Evolutionary conservation across 805 yeast species (phyloP).

Genomic region (Kuraishia borneana): DNA sequence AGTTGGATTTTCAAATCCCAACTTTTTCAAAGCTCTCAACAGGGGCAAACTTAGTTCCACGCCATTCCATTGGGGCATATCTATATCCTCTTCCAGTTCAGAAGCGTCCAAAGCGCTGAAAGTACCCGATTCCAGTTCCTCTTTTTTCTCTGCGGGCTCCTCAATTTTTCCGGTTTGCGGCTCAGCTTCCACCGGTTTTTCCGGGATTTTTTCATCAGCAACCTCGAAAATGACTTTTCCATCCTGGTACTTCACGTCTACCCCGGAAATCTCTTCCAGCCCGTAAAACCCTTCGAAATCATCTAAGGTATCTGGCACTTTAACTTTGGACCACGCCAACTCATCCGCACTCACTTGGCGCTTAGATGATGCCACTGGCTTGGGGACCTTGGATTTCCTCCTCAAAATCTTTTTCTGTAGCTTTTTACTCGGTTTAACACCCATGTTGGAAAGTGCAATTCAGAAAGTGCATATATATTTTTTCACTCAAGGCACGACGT

Average conservation of each 20-base stretch:
- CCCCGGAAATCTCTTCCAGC: conserved; percentile 89
- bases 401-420: neutral
- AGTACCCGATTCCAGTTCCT: conserved; percentile 4
- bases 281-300: conserved; percentile 91
- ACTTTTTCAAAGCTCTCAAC: conserved; percentile 46
- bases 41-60: conserved; percentile 36
- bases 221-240: conserved; percentile 57
- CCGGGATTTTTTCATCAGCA: conserved; percentile 19
- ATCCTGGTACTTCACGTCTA: conserved; percentile 62
- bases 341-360: conserved; percentile 25
- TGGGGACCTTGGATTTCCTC: neutral
- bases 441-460: neutral
- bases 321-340: conserved; percentile 72
- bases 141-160: conserved; percentile 5
- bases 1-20: conserved; percentile 64
- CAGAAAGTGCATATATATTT: too few species aligned
- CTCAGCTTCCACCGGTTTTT: conserved; percentile 7
- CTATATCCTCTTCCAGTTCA: conserved; percentile 17
- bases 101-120: conserved; percentile 4
- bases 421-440: neutral
- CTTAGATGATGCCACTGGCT: neutral
- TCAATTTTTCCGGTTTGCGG: conserved; percentile 2
- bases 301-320: conserved; percentile 71
- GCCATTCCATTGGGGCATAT: conserved; percentile 52
- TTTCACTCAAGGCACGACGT: too few species aligned